phyloP scores from a whole-genome alignment of 805 yeast genomes.

The Candida maris region DNA sequence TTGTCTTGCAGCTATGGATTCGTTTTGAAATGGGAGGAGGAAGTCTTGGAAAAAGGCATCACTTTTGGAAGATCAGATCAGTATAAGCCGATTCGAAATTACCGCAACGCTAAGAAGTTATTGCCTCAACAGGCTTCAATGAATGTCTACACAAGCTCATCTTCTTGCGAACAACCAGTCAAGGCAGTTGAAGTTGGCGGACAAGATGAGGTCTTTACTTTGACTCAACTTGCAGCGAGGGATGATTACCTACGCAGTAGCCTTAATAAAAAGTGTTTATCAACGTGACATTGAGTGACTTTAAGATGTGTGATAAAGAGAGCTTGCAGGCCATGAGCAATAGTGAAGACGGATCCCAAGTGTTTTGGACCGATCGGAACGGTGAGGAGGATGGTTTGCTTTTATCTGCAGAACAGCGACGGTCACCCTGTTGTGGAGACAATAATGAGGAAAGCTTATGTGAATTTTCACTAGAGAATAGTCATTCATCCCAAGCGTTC shows the following conservation, averaged over 20 bases:
- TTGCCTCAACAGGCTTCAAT: not conserved
- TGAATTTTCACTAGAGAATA: not conserved
- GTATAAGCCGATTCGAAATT: constrained; percentile 9
- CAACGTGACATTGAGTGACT: constrained; percentile 3
- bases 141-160: not conserved
- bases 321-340: too few species aligned
- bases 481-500: not conserved
- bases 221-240: constrained; percentile 1
- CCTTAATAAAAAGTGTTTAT: constrained; percentile 1
- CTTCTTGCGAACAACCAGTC: not conserved
- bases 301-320: not conserved
- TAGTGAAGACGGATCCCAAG: too few species aligned
- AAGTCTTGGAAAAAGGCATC: constrained; percentile 32
- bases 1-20: constrained; percentile 19
- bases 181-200: not conserved
- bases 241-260: not conserved
- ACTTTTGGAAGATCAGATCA: constrained; percentile 36
- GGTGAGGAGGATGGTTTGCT: not conserved
- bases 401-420: not conserved
- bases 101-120: too few species aligned
- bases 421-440: constrained; percentile 1
- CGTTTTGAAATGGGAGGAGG: constrained; percentile 34
- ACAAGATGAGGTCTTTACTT: not conserved
- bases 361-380: not conserved
- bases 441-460: not conserved